These are phyloP conservation scores for Hebeloma cylindrosporum DNA, from an alignment of 768 basidiomycete species.

Conservation along the genomic window DNA sequence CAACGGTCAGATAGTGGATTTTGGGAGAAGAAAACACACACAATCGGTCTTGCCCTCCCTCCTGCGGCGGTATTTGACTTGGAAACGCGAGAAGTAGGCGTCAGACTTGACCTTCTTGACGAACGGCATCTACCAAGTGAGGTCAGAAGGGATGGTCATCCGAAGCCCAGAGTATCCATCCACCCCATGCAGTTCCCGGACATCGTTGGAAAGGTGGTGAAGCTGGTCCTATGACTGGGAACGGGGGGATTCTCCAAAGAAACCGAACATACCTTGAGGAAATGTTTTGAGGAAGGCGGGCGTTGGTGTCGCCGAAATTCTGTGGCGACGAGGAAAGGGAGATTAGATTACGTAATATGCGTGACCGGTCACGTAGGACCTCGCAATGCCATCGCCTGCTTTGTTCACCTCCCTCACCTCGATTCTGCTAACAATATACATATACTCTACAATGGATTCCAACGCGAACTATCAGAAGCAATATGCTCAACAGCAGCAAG, in stretches of 20 bases:
- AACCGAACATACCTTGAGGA: constrained; percentile 39
- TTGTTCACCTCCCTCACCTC: background rate
- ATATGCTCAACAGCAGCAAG: constrained; percentile 53
- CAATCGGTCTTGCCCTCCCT: constrained; percentile 99
- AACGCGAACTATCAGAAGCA: constrained; percentile 51
- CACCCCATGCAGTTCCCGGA: no score
- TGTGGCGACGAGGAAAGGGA: constrained; percentile 7
- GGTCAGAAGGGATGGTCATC: constrained; percentile 33
- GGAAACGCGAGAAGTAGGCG: constrained; percentile 97
- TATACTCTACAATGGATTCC: constrained; percentile 39
- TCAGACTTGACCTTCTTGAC: constrained; percentile 95
- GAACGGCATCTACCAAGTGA: constrained; percentile 75
- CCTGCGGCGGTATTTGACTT: constrained; percentile 97
- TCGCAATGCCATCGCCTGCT: background rate
- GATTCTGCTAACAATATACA: background rate
- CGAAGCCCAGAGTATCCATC: constrained; percentile 26
- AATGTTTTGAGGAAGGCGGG: constrained; percentile 42
- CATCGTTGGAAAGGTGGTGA: no score
- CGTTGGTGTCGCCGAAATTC: constrained; percentile 26
- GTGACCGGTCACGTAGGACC: constrained; percentile 4
- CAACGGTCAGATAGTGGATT: constrained; percentile 13
- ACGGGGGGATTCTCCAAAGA: background rate
- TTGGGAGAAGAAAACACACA: constrained; percentile 35
- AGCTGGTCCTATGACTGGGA: background rate
- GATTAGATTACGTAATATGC: constrained; percentile 29